These are phyloP conservation scores for Bipolaris sorokiniana DNA, from an alignment of 2,329 filamentous ascomycete genomes.

Conservation along the genomic window DNA sequence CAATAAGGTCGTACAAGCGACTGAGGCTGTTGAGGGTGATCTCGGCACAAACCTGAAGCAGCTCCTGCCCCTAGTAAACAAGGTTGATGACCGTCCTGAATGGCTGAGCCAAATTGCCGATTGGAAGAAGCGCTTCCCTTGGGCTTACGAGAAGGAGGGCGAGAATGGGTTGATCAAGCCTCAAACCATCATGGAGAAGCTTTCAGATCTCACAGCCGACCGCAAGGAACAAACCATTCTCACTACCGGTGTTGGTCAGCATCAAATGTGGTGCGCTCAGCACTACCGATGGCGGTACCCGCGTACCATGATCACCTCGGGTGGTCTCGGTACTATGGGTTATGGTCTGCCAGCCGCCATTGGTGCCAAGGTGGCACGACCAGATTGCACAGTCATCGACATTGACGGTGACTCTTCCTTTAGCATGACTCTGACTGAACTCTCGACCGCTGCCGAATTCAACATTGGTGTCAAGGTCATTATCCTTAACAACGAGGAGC, in stretches of 20 bases:
- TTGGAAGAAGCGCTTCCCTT: constrained; percentile 93
- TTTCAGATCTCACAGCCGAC: constrained; percentile 80
- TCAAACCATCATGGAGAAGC: constrained; percentile 87
- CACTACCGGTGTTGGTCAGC: constrained; percentile 92
- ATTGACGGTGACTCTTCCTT: constrained; percentile 99
- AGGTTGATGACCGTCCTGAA: constrained; percentile 70
- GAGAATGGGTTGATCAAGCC: constrained; percentile 86
- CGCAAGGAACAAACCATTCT: constrained; percentile 87
- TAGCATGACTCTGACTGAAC: constrained; percentile 96
- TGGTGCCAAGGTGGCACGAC: constrained; percentile 85
- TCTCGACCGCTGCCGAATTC: constrained; percentile 92
- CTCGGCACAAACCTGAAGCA: constrained; percentile 77
- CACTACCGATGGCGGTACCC: constrained; percentile 95
- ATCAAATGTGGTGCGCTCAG: constrained; percentile 99
- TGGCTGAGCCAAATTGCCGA: constrained; percentile 90
- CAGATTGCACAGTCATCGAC: constrained; percentile 86
- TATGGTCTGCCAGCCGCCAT: constrained; percentile 94
- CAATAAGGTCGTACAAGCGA: constrained; percentile 98
- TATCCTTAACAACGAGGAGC: constrained; percentile 94
- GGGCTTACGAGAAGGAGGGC: constrained; percentile 81
- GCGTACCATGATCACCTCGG: constrained; percentile 93
- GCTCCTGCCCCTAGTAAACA: constrained; percentile 74
- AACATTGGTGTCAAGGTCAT: constrained; percentile 96
- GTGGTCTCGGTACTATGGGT: constrained; percentile 95
- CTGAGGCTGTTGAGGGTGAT: constrained; percentile 93